Evolutionary conservation across 2,329 filamentous ascomycete species (phyloP).

Genomic region (Cladosporium colombiae): DNA sequence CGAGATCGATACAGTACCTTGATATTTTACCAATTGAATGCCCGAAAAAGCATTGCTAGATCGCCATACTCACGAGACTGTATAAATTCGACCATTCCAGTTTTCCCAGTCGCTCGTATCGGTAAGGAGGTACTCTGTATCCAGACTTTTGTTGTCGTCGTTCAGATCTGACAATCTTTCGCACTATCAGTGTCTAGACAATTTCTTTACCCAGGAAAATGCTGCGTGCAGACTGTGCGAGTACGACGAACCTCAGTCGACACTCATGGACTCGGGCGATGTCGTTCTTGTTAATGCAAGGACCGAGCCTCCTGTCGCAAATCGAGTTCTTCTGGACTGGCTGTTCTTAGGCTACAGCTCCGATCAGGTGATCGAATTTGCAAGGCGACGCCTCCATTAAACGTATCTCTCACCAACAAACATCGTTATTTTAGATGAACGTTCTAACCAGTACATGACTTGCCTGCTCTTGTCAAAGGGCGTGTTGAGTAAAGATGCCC

Average conservation of each 20-base stretch:
- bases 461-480: background rate
- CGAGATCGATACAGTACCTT: background rate
- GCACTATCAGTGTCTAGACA: background rate
- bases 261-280: background rate
- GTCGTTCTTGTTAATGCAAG: background rate
- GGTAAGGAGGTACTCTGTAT: background rate
- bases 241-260: constrained; percentile 4
- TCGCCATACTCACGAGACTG: background rate
- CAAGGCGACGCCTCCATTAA: background rate
- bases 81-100: background rate
- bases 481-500: background rate
- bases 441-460: background rate
- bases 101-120: background rate
- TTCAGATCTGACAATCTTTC: background rate
- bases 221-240: background rate
- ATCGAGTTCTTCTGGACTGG: background rate
- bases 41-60: background rate
- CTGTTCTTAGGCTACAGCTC: background rate
- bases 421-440: background rate
- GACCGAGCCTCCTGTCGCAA: background rate
- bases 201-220: background rate
- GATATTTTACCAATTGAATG: background rate
- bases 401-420: constrained; percentile 3
- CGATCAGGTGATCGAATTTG: background rate
- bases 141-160: background rate